Conservation (phyloP, 139 green algal genomes). For the Picochlorum sp. region DNA sequence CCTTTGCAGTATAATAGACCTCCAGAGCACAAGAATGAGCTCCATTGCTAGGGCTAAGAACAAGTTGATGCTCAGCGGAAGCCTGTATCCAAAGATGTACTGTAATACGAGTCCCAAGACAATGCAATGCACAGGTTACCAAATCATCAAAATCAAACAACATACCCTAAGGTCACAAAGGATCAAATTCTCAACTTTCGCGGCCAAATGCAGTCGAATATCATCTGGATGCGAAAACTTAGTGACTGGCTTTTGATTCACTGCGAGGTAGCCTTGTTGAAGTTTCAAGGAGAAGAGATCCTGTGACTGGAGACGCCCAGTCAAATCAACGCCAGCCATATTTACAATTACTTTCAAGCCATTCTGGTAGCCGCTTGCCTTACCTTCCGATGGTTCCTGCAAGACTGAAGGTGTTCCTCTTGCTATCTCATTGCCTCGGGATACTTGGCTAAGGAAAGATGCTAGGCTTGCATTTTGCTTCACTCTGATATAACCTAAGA, state of each 20-base stretch:
- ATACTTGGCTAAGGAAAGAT: constrained; percentile 33
- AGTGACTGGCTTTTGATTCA: constrained; percentile 19
- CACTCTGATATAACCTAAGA: constrained; percentile 35
- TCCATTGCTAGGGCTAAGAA: constrained; percentile 30
- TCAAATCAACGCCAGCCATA: constrained; percentile 38
- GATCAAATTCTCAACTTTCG: constrained; percentile 22
- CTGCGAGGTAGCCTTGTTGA: constrained; percentile 17
- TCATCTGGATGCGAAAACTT: constrained; percentile 14
- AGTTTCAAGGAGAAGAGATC: constrained; percentile 45
- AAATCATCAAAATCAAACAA: background rate
- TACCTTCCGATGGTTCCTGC: background rate
- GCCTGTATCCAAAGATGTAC: constrained; percentile 11
- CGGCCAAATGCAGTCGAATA: constrained; percentile 21
- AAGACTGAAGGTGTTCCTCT: background rate
- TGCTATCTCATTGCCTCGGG: background rate
- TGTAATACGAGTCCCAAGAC: background rate
- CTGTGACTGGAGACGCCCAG: constrained; percentile 33
- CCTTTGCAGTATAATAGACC: constrained; percentile 17
- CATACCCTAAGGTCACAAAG: constrained; percentile 32
- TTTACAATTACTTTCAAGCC: constrained; percentile 21
- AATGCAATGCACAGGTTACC: too few relatives aligned
- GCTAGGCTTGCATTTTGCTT: constrained; percentile 37
- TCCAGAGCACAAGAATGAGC: constrained; percentile 20
- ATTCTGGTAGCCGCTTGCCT: background rate
- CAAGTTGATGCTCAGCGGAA: constrained; percentile 22